Evolutionary conservation across 1,139 yeast genomes (phyloP).

Genomic region (Debaryomycetaceae sp.): DNA sequence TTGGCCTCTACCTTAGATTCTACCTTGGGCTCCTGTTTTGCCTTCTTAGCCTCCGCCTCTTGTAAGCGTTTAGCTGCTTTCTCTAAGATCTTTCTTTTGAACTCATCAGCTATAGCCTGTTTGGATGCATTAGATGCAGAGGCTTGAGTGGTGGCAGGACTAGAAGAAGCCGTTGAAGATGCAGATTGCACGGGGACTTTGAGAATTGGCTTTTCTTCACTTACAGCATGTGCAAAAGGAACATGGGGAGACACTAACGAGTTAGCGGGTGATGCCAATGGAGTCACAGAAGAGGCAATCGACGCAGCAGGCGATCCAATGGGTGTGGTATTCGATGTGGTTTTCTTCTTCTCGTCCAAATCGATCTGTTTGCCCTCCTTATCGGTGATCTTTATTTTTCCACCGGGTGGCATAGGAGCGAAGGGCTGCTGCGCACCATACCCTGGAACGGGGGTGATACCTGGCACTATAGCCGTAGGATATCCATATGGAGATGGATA

Average conservation of each 20-base stretch:
- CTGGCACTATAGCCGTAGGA: conserved; percentile 12
- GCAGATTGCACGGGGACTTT: conserved; percentile 14
- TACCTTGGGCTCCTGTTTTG: conserved; percentile 2
- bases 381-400: conserved; percentile 38
- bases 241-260: conserved; percentile 10
- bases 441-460: conserved; percentile 10
- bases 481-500: conserved; percentile 14
- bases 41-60: conserved; percentile 5
- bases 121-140: conserved; percentile 5
- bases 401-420: conserved; percentile 11
- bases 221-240: background rate
- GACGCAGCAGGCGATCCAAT: conserved; percentile 12
- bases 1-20: conserved; percentile 3
- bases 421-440: conserved; percentile 10
- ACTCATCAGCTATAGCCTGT: conserved; percentile 20
- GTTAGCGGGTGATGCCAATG: conserved; percentile 12
- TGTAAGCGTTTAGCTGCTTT: conserved; percentile 13
- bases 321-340: conserved; percentile 15
- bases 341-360: conserved; percentile 41
- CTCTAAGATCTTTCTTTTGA: conserved; percentile 12
- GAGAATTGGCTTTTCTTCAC: conserved; percentile 4
- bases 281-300: conserved; percentile 13
- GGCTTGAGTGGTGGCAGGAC: conserved; percentile 16
- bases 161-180: conserved; percentile 5
- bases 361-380: conserved; percentile 47